A percentile compares a stretch with the other conserved stretches of the same genome.
phyloP scores from a whole-genome alignment of 139 green algal genomes.

The Chlorella ohadii region DNA sequence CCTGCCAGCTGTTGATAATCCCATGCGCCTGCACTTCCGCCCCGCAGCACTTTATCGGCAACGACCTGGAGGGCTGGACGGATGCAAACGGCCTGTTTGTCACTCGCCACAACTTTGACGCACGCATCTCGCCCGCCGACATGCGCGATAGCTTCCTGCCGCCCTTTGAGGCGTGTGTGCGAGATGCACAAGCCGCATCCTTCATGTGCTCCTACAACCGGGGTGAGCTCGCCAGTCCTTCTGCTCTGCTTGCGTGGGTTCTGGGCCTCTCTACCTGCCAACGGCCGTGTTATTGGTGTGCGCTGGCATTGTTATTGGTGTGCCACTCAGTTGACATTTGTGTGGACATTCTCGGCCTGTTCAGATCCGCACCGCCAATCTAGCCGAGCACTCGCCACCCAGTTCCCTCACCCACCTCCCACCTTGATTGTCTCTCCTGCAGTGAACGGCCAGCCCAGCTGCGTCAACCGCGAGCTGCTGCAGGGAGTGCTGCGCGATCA shows the following conservation, averaged over 20 bases:
- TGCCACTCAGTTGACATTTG: too few relatives aligned
- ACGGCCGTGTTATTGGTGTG: too few relatives aligned
- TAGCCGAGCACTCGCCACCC: too few relatives aligned
- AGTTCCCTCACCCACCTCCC: too few relatives aligned
- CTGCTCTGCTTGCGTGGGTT: too few relatives aligned
- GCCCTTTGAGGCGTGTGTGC: slow-evolving; percentile 18
- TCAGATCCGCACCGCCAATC: too few relatives aligned
- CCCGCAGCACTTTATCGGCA: slow-evolving; percentile 2
- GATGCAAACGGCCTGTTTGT: background rate
- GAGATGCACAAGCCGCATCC: background rate
- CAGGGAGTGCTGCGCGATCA: background rate
- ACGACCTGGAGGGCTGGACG: slow-evolving; percentile 9
- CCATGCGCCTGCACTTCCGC: background rate
- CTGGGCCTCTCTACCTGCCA: too few relatives aligned
- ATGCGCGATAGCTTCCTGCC: slow-evolving; percentile 16
- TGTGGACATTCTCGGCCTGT: too few relatives aligned
- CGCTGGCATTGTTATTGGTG: too few relatives aligned
- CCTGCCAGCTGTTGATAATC: too few relatives aligned
- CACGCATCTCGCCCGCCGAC: background rate
- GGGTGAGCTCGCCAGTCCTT: background rate
- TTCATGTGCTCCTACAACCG: slow-evolving; percentile 14
- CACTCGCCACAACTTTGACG: slow-evolving; percentile 20
- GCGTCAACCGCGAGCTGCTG: slow-evolving; percentile 3
- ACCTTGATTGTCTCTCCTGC: too few relatives aligned
- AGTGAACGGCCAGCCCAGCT: slow-evolving; percentile 14